These are phyloP conservation scores for Dictyophora rubrovolvata DNA, from an alignment of 768 basidiomycete genomes.

Conservation along the genomic window DNA sequence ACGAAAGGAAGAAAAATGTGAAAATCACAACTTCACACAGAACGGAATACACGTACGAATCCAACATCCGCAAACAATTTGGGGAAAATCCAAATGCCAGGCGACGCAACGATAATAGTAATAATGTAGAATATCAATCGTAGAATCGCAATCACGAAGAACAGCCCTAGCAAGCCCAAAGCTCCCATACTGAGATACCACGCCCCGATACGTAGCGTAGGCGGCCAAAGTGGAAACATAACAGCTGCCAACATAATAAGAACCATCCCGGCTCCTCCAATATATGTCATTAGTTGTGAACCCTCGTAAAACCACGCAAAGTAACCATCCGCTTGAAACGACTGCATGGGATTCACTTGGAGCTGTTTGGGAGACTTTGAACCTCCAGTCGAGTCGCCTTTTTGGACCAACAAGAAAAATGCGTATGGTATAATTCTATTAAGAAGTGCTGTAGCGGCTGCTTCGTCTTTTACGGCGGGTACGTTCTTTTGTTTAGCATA, in stretches of 20 bases:
- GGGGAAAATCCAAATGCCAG: slow-evolving; percentile 99
- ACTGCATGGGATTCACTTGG: slow-evolving; percentile 70
- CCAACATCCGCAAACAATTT: slow-evolving; percentile 97
- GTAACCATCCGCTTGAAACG: slow-evolving; percentile 70
- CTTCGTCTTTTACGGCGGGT: slow-evolving; percentile 61
- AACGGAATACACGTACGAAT: slow-evolving; percentile 59
- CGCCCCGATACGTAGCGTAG: slow-evolving; percentile 83
- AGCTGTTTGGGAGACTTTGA: slow-evolving; percentile 66
- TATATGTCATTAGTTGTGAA: slow-evolving; percentile 86
- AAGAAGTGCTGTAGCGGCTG: slow-evolving; percentile 62
- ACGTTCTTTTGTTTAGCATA: slow-evolving; percentile 80
- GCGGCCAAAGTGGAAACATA: slow-evolving; percentile 99
- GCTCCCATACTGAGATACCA: slow-evolving; percentile 90
- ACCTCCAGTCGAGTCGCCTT: slow-evolving; percentile 50
- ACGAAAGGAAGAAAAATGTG: neutral
- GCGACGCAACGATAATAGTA: slow-evolving; percentile 74
- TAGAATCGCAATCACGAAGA: slow-evolving; percentile 85
- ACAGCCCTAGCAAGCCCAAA: slow-evolving; percentile 78
- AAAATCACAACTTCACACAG: neutral
- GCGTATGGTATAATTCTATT: slow-evolving; percentile 66
- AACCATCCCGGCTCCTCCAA: slow-evolving; percentile 87
- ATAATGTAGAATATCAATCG: slow-evolving; percentile 90
- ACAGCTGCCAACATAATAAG: slow-evolving; percentile 89
- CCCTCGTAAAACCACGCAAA: slow-evolving; percentile 98
- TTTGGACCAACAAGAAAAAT: slow-evolving; percentile 89